phyloP scores from a whole-genome alignment of 306 rosid species.

The Castanea mollissima region DNA sequence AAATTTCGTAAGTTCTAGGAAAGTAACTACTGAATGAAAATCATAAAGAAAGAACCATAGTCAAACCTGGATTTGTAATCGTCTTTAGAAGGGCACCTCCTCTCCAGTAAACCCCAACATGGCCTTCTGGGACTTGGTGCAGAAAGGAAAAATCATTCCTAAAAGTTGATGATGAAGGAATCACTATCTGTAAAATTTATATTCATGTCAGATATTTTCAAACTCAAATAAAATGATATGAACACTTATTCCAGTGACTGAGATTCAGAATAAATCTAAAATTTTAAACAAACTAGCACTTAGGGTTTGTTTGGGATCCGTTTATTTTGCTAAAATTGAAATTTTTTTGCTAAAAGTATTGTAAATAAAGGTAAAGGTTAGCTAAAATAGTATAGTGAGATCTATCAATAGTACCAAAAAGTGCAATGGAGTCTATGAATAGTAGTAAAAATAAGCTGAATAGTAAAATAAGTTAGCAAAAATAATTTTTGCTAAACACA shows the following conservation, averaged over 20 bases:
- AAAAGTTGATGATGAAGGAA: constrained; percentile 48
- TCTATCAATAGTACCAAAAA: no score
- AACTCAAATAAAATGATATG: background rate
- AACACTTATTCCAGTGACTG: background rate
- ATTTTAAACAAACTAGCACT: background rate
- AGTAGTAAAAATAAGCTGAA: no score
- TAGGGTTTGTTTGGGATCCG: no score
- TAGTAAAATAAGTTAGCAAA: no score
- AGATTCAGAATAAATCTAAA: background rate
- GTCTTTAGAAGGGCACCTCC: constrained; percentile 90
- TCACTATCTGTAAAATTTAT: constrained; percentile 42
- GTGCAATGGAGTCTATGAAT: no score
- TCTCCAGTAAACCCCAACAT: constrained; percentile 95
- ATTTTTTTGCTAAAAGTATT: no score
- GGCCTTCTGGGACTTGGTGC: constrained; percentile 99
- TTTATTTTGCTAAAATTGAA: no score
- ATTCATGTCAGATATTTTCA: constrained; percentile 5
- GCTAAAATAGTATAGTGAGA: no score
- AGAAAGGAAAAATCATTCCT: constrained; percentile 48
- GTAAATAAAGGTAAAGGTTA: no score
- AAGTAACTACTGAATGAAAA: background rate
- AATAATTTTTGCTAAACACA: no score
- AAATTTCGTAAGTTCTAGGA: background rate
- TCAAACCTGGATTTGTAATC: constrained; percentile 76
- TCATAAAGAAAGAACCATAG: background rate